Base-by-base conservation (phyloP, 2,329 filamentous ascomycete genomes). In the Phialophora verrucosa region DNA sequence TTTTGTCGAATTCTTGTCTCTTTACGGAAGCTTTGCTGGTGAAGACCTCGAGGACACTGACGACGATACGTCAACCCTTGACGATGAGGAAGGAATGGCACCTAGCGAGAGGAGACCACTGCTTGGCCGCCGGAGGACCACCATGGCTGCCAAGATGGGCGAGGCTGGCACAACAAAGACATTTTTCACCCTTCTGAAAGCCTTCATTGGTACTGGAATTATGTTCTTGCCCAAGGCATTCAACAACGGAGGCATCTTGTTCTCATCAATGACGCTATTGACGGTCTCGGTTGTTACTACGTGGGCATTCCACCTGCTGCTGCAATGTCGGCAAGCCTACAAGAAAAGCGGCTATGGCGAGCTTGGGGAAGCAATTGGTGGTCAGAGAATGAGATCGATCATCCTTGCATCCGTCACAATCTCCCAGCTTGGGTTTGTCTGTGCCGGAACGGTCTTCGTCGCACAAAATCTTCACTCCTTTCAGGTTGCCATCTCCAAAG, bases 141-240 rank as follows among this genome's bases (percentile, higher is more conserved):
- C 64, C 47, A 29, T 50, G 35, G 62, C 32, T 35, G 64, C 63
- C 12, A 65, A 70, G 31, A 80, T 84, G 42, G 89, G 88, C 23
- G 88, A 90, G 72, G 89, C 90, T 1, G 84, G 85, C 60, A 89
- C 85, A n/a, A 78, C 84, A 47, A 90, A 91, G 79, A 89, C 90
- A 0, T 93, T 93, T 78, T 92, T 92, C 76, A 93, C 90, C 0
- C 81, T 92, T 10, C 80, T 93, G 59, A 93, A 93, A 76, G 90
- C 90, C 1, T 93, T 93, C 73, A 85, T 93, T 61, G 90, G 90
- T 56, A 93, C 90, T 0, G 90, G 90, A 67, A 92, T 93, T 76
- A 91, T 93, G 87, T 93, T 93, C 74, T 76, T 93, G 53, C 90
- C 90, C 55, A 92, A 91, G 74, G 90, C 90, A 0, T 93, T 92